Evolutionary conservation across 306 rosid genomes (phyloP).

Genomic region (Echinosophora koreensis): DNA sequence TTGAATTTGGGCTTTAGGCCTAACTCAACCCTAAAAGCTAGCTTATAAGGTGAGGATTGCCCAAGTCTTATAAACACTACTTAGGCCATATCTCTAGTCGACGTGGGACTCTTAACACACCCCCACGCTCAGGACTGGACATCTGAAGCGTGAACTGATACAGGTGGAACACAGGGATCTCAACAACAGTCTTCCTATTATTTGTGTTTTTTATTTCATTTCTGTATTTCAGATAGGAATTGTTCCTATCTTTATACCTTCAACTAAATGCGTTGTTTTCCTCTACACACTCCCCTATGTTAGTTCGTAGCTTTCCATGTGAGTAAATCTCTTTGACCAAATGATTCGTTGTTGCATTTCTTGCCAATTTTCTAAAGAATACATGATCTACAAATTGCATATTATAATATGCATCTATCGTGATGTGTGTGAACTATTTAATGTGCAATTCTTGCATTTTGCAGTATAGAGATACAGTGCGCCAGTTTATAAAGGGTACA

Average conservation of each 20-base stretch:
- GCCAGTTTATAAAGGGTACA: slow-evolving; percentile 95
- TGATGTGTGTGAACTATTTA: slow-evolving; percentile 12
- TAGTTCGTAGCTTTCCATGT: slow-evolving; percentile 4
- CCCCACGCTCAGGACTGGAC: no score
- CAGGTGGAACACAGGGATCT: no score
- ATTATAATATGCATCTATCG: slow-evolving; percentile 16
- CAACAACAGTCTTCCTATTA: no score
- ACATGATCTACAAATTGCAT: slow-evolving; percentile 4
- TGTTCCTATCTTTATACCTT: not conserved
- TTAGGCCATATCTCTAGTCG: no score
- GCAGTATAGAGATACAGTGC: slow-evolving; percentile 91
- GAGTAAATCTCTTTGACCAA: slow-evolving; percentile 27
- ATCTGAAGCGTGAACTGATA: no score
- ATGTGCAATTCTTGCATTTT: slow-evolving; percentile 47
- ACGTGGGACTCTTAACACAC: no score
- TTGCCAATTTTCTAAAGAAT: slow-evolving; percentile 32
- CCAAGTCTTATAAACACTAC: no score
- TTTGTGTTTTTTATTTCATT: no score
- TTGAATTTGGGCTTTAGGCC: no score
- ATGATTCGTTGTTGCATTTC: slow-evolving; percentile 34
- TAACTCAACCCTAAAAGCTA: no score
- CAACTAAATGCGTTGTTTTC: not conserved
- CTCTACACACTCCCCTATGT: slow-evolving; percentile 18
- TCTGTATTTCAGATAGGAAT: no score
- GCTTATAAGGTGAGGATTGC: no score